Evolutionary conservation across 2,329 filamentous ascomycete genomes (phyloP).

Genomic region (Cladosporium sp.): DNA sequence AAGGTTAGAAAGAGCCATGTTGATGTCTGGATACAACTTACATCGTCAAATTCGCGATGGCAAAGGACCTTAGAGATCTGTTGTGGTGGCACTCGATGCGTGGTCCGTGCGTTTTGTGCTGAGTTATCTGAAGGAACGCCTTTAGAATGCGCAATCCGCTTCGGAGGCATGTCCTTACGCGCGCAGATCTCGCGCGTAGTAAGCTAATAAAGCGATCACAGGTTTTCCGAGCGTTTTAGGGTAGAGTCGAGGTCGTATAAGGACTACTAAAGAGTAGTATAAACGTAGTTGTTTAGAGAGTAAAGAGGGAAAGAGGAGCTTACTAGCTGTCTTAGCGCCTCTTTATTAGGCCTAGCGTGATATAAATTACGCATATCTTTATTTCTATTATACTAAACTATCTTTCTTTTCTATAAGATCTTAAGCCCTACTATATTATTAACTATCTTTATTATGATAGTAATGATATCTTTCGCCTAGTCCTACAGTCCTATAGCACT

Average conservation of each 20-base stretch:
- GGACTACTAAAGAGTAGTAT: not conserved
- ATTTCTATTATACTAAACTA: not conserved
- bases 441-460: not conserved
- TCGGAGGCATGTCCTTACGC: not conserved
- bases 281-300: not conserved
- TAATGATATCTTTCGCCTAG: not conserved
- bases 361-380: not conserved
- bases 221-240: not conserved
- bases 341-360: not conserved
- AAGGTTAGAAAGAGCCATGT: slow-evolving; percentile 11
- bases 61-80: slow-evolving; percentile 34
- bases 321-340: not conserved
- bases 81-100: slow-evolving; percentile 24
- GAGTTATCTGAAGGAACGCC: not conserved
- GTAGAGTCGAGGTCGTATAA: not conserved
- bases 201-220: not conserved
- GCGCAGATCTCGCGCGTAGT: not conserved
- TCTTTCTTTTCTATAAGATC: not conserved
- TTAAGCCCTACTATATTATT: not conserved
- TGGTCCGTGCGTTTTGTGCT: slow-evolving; percentile 25
- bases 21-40: slow-evolving; percentile 26
- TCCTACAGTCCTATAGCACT: not conserved
- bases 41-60: slow-evolving; percentile 32
- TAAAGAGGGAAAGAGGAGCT: slow-evolving; percentile 3
- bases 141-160: not conserved